Evolutionary conservation across 805 yeast genomes (phyloP).

Genomic region (Yueomyces sinensis): DNA sequence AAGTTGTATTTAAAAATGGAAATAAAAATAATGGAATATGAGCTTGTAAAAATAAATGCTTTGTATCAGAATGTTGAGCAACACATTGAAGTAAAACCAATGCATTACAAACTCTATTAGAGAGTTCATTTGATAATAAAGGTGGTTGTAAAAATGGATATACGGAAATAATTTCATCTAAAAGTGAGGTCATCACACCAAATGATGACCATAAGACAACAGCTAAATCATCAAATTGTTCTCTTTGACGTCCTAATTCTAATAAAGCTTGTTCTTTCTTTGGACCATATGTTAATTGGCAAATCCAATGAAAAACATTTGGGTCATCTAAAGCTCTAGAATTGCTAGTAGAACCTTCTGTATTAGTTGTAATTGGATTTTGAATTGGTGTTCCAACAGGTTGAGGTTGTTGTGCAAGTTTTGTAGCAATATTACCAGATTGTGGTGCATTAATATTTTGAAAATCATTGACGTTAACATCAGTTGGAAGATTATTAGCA

Average conservation of each 20-base stretch:
- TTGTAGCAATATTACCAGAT: no score
- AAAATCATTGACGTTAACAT: no score
- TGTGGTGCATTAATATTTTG: no score
- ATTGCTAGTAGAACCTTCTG: background rate
- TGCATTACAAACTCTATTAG: conserved; percentile 92
- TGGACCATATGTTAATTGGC: conserved; percentile 80
- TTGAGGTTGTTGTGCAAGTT: no score
- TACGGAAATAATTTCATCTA: conserved; percentile 82
- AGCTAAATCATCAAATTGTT: conserved; percentile 88
- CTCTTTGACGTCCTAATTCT: conserved; percentile 88
- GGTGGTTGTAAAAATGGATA: conserved; percentile 88
- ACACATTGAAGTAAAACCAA: conserved; percentile 90
- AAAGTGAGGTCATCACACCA: conserved; percentile 86
- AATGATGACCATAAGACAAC: conserved; percentile 88
- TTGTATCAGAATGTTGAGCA: conserved; percentile 87
- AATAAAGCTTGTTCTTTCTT: conserved; percentile 85
- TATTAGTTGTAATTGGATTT: no score
- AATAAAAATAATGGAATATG: conserved; percentile 86
- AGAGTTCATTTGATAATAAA: conserved; percentile 66
- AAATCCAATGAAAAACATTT: conserved; percentile 79
- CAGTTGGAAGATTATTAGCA: background rate
- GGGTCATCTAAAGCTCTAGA: conserved; percentile 53
- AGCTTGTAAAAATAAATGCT: conserved; percentile 73
- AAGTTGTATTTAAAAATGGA: conserved; percentile 86
- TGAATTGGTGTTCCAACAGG: background rate